Evolutionary conservation across 1,284 basidiomycete species (phyloP), one percentile per base, ranked within the genome.

Genomic region (Somion occarium): DNA sequence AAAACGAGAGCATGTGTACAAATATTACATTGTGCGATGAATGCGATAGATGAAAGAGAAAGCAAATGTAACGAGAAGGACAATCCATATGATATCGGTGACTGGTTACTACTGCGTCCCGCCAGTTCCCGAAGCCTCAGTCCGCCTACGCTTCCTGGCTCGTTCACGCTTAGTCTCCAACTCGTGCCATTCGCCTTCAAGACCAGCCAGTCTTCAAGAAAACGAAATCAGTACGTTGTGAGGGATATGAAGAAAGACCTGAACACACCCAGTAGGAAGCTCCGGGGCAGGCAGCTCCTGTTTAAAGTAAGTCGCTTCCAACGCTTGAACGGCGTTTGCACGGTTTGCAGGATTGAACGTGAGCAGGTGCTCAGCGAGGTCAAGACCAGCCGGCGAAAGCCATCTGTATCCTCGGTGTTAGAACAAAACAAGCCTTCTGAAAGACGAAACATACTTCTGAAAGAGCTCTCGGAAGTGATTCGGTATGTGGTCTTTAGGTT

Each of bases 111-210:
- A 57, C 41, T 54, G 55, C 38, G 59, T 34, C 30, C 30, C 30
- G 30, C 30, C 51, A 34, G 49, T 18, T 5, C 23, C 50, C 43
- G 50, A 56, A 53, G 57, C 64, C 55, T 74, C 74, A 49, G 75
- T 78, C 70, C 78, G 82, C 66, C 73, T 69, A 49, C 83, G 75
- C 67, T 86, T 90, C 72, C 83, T 89, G 51, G 85, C 87, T 30
- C 88, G 81, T 69, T 91, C 90, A 50, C 85, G 75, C 69, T 94
- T 94, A 26, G 88, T 87, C 65, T 96, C 93, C 54, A 91, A 76
- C 66, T 97, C 93, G 66, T 97, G 93, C 93, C 93, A 97, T 66
- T 97, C 94, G 38, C 94, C 93, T 67, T 91, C 83, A 30, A 91
- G 70, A n/a, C 76, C 80, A 11, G 81, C 76, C 54, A 91, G 70